A percentile compares a stretch with the other conserved stretches of the same genome.
These are phyloP conservation scores for Oehlia diaphana DNA, from an alignment of 192 early-diverging fungal genomes.

Conservation along the genomic window DNA sequence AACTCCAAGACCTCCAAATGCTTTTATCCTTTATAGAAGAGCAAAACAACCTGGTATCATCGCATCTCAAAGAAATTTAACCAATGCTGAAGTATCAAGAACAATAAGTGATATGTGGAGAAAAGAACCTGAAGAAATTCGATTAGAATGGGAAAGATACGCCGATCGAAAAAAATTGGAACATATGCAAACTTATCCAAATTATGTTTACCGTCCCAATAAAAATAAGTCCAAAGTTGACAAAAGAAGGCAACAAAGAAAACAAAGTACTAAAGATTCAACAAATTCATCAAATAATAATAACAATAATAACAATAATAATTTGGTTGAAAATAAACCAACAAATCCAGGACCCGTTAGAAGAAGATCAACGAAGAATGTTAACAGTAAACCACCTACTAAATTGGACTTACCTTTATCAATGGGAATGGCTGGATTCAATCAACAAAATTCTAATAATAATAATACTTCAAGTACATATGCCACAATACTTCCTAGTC, in stretches of 20 bases:
- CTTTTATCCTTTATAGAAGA: constrained; percentile 26
- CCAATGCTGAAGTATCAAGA: constrained; percentile 30
- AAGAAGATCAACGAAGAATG: constrained; percentile 10
- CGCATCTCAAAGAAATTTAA: constrained; percentile 17
- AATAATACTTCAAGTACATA: not conserved
- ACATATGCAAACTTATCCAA: constrained; percentile 26
- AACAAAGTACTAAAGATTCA: not conserved
- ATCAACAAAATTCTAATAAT: not conserved
- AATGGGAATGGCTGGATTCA: not conserved
- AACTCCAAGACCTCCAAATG: constrained; percentile 30
- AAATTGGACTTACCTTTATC: not conserved
- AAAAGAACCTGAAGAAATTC: constrained; percentile 15
- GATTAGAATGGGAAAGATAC: constrained; percentile 26
- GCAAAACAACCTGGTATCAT: constrained; percentile 30
- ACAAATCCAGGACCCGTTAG: not conserved
- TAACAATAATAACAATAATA: not conserved
- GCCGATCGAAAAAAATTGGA: constrained; percentile 26
- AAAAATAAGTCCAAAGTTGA: constrained; percentile 30
- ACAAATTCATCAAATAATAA: not conserved
- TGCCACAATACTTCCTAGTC: not conserved
- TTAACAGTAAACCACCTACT: not conserved
- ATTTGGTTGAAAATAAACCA: not conserved
- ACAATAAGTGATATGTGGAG: constrained; percentile 29
- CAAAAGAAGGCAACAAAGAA: constrained; percentile 2
- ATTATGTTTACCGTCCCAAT: constrained; percentile 27